A percentile compares a stretch with the other conserved stretches of the same genome.
Conservation (phyloP, 495 filamentous ascomycete species). For the Penicillium paradoxum region DNA sequence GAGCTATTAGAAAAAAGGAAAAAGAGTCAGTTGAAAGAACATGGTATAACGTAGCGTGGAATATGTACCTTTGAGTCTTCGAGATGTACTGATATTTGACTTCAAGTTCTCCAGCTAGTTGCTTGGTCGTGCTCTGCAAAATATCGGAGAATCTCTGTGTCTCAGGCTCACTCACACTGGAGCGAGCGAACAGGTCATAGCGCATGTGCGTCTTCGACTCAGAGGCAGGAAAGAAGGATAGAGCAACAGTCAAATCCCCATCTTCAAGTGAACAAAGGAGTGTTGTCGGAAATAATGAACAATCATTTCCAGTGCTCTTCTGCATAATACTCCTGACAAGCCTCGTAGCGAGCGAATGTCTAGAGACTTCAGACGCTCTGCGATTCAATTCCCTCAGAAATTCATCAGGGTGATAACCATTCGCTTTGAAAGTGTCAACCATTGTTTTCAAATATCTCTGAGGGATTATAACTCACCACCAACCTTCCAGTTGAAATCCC, state of each 20-base stretch:
- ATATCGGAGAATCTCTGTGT: background rate
- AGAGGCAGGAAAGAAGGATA: conserved; percentile 18
- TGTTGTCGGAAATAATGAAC: conserved; percentile 12
- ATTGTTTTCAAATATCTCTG: background rate
- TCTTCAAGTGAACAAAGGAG: conserved; percentile 17
- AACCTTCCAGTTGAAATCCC: conserved; percentile 46
- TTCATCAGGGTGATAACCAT: background rate
- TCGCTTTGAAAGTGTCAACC: background rate
- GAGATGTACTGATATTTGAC: background rate
- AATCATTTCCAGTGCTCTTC: background rate
- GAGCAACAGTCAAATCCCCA: conserved; percentile 5
- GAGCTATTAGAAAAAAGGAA: background rate
- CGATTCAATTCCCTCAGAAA: conserved; percentile 6
- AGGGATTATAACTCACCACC: conserved; percentile 16
- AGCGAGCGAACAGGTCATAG: conserved; percentile 17
- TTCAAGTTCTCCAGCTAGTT: conserved; percentile 4
- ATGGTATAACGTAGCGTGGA: background rate
- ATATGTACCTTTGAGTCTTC: background rate
- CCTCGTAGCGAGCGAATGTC: conserved; percentile 5
- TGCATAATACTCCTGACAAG: background rate
- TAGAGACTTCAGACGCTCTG: background rate
- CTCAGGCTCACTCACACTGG: background rate
- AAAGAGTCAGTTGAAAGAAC: background rate
- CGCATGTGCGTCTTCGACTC: conserved; percentile 19
- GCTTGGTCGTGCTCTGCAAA: background rate